These are phyloP conservation scores for Rhinocladiella mackenziei DNA, from an alignment of 2,329 filamentous ascomycete species.

Conservation along the genomic window DNA sequence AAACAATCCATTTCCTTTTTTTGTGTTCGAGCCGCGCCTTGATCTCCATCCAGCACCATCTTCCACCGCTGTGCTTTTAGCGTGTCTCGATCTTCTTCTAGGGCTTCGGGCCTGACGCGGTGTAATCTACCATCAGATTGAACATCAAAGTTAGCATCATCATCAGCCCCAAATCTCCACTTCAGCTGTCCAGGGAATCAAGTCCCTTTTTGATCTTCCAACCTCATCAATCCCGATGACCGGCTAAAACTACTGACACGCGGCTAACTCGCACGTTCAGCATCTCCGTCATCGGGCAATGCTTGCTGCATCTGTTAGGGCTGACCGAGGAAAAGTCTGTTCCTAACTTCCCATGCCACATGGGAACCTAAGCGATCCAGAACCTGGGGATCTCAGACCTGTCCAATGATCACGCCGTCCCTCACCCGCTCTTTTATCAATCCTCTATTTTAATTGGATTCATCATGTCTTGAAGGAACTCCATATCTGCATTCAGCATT, in stretches of 20 bases:
- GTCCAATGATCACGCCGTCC: background rate
- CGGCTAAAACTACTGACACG: background rate
- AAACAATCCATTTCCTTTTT: slow-evolving; percentile 14
- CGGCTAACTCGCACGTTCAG: too few species aligned
- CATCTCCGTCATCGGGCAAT: too few species aligned
- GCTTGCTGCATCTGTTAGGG: too few species aligned
- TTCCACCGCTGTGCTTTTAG: slow-evolving; percentile 8
- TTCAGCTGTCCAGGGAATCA: background rate
- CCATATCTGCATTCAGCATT: too few species aligned
- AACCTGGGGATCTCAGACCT: background rate
- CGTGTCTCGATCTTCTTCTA: background rate
- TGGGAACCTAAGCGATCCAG: background rate
- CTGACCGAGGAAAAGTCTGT: background rate
- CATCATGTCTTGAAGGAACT: too few species aligned
- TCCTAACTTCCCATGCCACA: background rate
- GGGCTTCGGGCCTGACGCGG: slow-evolving; percentile 12
- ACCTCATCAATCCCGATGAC: background rate
- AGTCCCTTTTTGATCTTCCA: background rate
- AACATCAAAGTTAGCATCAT: background rate
- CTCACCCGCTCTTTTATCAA: background rate
- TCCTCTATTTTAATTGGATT: background rate
- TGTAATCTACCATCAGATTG: slow-evolving; percentile 17
- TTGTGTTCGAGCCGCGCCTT: too few species aligned
- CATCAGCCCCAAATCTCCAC: background rate
- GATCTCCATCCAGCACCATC: background rate